Evolutionary conservation across 495 filamentous ascomycete species (phyloP), one percentile per base, ranked within the genome.

Genomic region (Aspergillus kassunensis): DNA sequence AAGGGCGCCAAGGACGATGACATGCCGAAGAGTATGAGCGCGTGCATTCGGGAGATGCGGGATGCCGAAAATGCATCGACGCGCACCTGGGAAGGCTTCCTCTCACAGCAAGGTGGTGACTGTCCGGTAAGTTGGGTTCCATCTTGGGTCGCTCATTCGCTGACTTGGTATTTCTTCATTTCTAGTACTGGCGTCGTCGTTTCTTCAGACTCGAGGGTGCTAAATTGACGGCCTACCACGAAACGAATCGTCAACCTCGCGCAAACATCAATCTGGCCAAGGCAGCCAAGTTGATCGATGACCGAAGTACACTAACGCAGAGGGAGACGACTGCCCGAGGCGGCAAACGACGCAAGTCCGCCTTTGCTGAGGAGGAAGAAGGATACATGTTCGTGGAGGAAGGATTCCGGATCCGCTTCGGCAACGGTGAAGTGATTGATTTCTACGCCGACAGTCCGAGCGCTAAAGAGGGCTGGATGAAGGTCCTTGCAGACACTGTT

Each of bases 371-470:
- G 67, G 95, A 97, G 60, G 95, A 97, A 68, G 93, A 98, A 60
- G 93, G 95, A 41, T 98, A 97, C 73, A 96, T 97, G 90, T 97
- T 97, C 59, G 93, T 98, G 19, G 93, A 98, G 69, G 95, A 97
- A 65, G 93, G 95, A 11, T 98, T 98, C 82, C 88, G 93, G 29
- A 92, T 98, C 65, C 89, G 91, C 46, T 98, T 98, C 69, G 91
- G 86, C 53, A 98, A 98, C 63, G 93, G 93, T 43, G 93, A 98
- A 70, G 83, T 92, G 34, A 98, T 98, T 55, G 93, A 98, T 67
- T 98, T 98, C 70, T 98, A 98, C 58, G 95, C 93, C 55, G 93
- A 98, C 67, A 89, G 80, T 30, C 75, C 82, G 1, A 80, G 77
- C 42, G 85, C 90, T 58, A 98, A 98, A 67, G 87, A 95, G 12